Conservation (phyloP, 1,284 basidiomycete species). For the Cryptococcus sp. region DNA sequence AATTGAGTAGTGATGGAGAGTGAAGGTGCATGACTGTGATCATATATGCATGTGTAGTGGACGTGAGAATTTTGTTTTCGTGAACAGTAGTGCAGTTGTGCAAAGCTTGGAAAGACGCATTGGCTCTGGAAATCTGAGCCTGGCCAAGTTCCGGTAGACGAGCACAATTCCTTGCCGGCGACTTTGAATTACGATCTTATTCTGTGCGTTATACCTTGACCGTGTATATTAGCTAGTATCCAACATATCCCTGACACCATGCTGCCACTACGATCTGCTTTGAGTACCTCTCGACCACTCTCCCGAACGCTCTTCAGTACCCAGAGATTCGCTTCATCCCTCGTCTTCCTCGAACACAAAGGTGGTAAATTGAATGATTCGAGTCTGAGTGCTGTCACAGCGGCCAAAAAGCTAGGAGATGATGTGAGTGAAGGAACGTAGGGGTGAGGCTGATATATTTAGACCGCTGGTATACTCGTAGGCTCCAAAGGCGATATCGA, state of each 20-base stretch:
- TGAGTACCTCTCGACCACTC: not conserved
- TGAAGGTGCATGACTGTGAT: no score
- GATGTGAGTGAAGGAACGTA: constrained; percentile 36
- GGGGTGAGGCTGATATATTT: not conserved
- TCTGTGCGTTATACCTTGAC: no score
- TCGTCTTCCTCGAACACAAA: constrained; percentile 85
- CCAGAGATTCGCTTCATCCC: constrained; percentile 51
- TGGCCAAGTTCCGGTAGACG: no score
- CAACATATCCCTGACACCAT: constrained; percentile 4
- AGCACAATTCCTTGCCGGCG: no score
- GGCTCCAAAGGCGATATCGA: constrained; percentile 70
- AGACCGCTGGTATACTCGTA: constrained; percentile 82
- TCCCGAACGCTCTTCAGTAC: constrained; percentile 5
- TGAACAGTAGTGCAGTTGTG: no score
- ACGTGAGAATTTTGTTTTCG: no score
- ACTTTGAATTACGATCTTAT: no score
- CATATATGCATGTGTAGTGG: no score
- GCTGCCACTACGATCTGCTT: constrained; percentile 9
- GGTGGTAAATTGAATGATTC: constrained; percentile 75
- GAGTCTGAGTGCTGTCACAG: constrained; percentile 84
- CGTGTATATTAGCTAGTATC: no score
- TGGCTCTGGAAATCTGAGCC: no score
- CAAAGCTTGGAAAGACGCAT: no score
- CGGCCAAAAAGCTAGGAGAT: constrained; percentile 72
- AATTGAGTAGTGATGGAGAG: no score